A percentile compares a stretch with the other conserved stretches of the same genome.
Conservation (phyloP, 2,329 filamentous ascomycete genomes). For the Diaporthe citriasiana region DNA sequence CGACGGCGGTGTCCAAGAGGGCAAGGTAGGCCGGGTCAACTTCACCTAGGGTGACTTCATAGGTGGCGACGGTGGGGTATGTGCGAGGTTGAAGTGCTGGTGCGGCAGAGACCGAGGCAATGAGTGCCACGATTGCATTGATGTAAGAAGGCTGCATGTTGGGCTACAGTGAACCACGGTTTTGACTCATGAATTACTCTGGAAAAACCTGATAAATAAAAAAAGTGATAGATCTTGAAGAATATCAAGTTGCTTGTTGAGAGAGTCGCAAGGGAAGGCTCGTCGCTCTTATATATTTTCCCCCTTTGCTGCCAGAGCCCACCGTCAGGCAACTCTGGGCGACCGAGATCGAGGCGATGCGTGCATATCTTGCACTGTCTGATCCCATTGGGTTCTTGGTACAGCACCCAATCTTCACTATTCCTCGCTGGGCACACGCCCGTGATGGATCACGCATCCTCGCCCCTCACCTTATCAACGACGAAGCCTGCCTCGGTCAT, state of each 20-base stretch:
- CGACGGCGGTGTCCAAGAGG: not conserved
- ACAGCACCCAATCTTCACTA: not conserved
- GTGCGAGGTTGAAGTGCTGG: conserved; percentile 24
- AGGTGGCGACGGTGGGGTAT: conserved; percentile 35
- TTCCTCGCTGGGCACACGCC: not conserved
- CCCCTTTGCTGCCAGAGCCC: no score
- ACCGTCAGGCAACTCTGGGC: fast-evolving
- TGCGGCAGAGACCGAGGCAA: conserved; percentile 11
- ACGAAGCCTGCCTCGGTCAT: not conserved
- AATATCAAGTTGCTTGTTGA: not conserved
- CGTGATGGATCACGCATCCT: not conserved
- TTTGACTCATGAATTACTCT: not conserved
- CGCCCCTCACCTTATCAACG: not conserved
- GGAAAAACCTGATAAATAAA: no score
- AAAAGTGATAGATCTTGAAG: no score
- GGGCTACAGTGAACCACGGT: not conserved
- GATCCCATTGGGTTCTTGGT: not conserved
- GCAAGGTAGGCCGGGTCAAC: conserved; percentile 17
- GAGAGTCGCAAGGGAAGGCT: not conserved
- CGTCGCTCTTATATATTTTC: not conserved
- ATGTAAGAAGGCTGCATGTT: not conserved
- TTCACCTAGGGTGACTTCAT: not conserved
- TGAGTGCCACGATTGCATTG: not conserved
- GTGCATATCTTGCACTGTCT: not conserved
- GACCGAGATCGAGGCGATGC: not conserved